These are phyloP conservation scores for Sugiyamaella novakii DNA, from an alignment of 1,139 yeast genomes.

Conservation along the genomic window DNA sequence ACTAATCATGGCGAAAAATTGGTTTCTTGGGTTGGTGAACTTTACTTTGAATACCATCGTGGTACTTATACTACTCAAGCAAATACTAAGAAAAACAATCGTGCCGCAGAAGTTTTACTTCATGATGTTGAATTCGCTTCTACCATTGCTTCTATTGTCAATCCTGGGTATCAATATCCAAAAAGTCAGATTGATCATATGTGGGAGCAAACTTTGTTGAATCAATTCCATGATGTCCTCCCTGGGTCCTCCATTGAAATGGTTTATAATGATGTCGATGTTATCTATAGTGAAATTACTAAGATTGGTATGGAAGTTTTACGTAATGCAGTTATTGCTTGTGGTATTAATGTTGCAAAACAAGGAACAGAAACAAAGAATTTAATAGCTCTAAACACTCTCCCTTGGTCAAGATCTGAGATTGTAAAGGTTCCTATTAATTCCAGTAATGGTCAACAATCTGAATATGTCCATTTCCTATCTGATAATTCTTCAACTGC, in stretches of 20 bases:
- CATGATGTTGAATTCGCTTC: constrained; percentile 87
- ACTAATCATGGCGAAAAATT: constrained; percentile 67
- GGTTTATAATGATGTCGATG: constrained; percentile 91
- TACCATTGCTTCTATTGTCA: constrained; percentile 63
- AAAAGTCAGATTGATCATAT: constrained; percentile 61
- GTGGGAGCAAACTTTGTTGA: constrained; percentile 86
- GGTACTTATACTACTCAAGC: constrained; percentile 97
- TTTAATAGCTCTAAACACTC: constrained; percentile 52
- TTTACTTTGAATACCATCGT: constrained; percentile 92
- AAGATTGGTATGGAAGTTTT: constrained; percentile 56
- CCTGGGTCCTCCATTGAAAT: constrained; percentile 97
- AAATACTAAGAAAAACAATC: constrained; percentile 69
- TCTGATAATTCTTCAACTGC: constrained; percentile 25
- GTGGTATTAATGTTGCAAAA: constrained; percentile 16
- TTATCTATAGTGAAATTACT: constrained; percentile 65
- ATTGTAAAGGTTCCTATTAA: constrained; percentile 46
- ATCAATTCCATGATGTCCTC: constrained; percentile 95
- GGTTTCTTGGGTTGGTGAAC: constrained; percentile 92
- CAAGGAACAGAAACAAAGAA: constrained; percentile 3
- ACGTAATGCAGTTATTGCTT: constrained; percentile 45
- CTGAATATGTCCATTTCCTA: constrained; percentile 24
- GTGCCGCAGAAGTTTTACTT: constrained; percentile 70
- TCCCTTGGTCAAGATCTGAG: constrained; percentile 70
- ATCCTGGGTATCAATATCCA: constrained; percentile 67
- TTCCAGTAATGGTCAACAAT: constrained; percentile 15